Percentiles rank a stretch among this genome's conserved stretches.
These are phyloP conservation scores for Suillus alpinus DNA, from an alignment of 768 basidiomycete species.

Conservation along the genomic window DNA sequence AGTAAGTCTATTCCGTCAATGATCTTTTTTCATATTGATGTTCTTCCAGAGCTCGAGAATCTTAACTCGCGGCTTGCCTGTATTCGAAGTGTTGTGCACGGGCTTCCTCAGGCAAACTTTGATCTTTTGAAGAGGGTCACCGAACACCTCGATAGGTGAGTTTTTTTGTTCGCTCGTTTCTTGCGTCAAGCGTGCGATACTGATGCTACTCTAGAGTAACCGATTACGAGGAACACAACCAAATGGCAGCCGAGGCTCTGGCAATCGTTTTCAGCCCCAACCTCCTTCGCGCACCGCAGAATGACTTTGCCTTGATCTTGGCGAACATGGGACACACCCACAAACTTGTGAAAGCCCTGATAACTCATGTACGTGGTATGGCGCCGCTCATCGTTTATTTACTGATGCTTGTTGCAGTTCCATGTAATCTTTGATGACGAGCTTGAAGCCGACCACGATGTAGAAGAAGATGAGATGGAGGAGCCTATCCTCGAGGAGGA, in stretches of 20 bases:
- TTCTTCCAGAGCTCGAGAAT: slow-evolving; percentile 60
- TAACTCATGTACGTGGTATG: slow-evolving; percentile 64
- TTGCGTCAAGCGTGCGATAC: not conserved
- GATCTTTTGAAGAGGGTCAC: slow-evolving; percentile 75
- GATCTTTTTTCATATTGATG: slow-evolving; percentile 6
- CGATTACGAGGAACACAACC: slow-evolving; percentile 83
- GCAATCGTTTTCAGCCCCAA: slow-evolving; percentile 88
- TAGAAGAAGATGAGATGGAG: slow-evolving; percentile 66
- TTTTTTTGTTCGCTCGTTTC: not conserved
- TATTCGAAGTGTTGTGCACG: slow-evolving; percentile 67
- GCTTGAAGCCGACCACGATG: slow-evolving; percentile 46
- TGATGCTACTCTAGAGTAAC: slow-evolving; percentile 55
- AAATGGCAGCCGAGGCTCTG: slow-evolving; percentile 84
- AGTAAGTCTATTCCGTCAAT: slow-evolving; percentile 39
- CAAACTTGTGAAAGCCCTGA: slow-evolving; percentile 71
- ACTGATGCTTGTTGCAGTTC: slow-evolving; percentile 35
- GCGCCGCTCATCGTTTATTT: not conserved
- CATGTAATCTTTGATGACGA: slow-evolving; percentile 78
- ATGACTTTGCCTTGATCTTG: slow-evolving; percentile 74
- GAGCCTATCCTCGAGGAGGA: slow-evolving; percentile 68
- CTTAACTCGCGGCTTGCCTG: slow-evolving; percentile 61
- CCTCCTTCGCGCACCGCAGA: slow-evolving; percentile 71
- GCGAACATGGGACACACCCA: slow-evolving; percentile 79
- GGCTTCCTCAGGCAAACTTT: slow-evolving; percentile 70
- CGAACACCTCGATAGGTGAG: slow-evolving; percentile 79